Evolutionary conservation across 305 asterid genomes (phyloP).

Genomic region (Fraxinus sp.): DNA sequence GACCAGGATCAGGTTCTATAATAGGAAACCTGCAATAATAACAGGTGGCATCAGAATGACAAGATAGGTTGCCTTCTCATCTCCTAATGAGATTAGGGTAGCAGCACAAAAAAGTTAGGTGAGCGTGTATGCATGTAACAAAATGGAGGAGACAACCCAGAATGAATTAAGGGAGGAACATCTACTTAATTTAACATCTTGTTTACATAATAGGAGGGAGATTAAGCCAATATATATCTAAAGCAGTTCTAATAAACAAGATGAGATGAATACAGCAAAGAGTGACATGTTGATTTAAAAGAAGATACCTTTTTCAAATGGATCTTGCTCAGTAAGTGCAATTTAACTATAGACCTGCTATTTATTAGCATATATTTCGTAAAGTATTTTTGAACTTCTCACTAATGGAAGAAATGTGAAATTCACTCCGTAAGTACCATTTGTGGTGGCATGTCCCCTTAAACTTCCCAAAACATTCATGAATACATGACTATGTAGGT

Average conservation of each 20-base stretch:
- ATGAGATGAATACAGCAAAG: not conserved
- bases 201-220: not conserved
- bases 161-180: not conserved
- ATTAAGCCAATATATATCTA: not conserved
- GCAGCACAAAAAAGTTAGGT: not conserved
- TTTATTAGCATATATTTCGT: not conserved
- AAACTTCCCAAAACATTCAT: not conserved
- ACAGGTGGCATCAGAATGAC: constrained; percentile 14
- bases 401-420: not conserved
- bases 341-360: not conserved
- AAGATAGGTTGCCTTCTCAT: not conserved
- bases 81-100: constrained; percentile 9
- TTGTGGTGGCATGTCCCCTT: not conserved
- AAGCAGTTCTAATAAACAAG: constrained; percentile 12
- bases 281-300: not conserved
- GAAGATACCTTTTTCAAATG: not conserved
- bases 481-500: not conserved
- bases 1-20: constrained; percentile 96
- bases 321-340: not conserved
- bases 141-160: not conserved
- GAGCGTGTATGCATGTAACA: not conserved
- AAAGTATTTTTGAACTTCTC: not conserved
- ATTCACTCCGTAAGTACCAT: not conserved
- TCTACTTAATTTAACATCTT: not conserved
- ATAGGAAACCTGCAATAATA: constrained; percentile 73